Base-by-base conservation (phyloP, 441 rosid species). In the Adansonia madagascariensis region DNA sequence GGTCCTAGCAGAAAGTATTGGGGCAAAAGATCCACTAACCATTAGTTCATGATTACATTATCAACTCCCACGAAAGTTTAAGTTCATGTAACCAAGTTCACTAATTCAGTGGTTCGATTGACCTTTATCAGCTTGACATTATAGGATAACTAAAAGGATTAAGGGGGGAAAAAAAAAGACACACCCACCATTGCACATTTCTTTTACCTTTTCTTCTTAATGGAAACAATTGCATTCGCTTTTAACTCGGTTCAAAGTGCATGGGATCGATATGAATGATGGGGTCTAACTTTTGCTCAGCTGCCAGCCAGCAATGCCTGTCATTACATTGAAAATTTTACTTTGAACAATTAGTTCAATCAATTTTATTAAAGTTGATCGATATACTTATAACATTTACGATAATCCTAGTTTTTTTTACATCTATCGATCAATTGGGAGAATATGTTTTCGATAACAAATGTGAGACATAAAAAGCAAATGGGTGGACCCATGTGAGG, bases 401-500 rank as follows among this genome's bases (percentile, higher is more conserved):
- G 17, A 12, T 61, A 3, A 61, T 5, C 43, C 27, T 60, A 31
- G 39, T 11, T 10, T 11, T 60, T 24, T 24, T 24, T 14, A 24
- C 65, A 60, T 15, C 39, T 10, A 9, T 24, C 0, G 39, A 60
- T 9, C 8, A 10, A 24, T 22, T 0, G 39, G 10, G 2, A 3
- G 8, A 3, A 22, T 3, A 1, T 61, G 66, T 11, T 63, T 63
- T 63, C 18, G 39, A 31, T 18, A 56, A 9, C 18, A 17, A 39
- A 8, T 73, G 20, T 18, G 35, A 14, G 53, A 3, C 20, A 35
- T 47, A 53, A 18, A 41, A 20, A 24, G 7, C 17, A n/a, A 68
- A 68, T 46, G 20, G 8, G 0, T 44, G 78, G 92, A 44, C 78
- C 62, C 89, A 81, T 78, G 77, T 80, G 90, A 84, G 83, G 74